Conservation (phyloP, 495 filamentous ascomycete species). For the Mytilinidion resinicola region DNA sequence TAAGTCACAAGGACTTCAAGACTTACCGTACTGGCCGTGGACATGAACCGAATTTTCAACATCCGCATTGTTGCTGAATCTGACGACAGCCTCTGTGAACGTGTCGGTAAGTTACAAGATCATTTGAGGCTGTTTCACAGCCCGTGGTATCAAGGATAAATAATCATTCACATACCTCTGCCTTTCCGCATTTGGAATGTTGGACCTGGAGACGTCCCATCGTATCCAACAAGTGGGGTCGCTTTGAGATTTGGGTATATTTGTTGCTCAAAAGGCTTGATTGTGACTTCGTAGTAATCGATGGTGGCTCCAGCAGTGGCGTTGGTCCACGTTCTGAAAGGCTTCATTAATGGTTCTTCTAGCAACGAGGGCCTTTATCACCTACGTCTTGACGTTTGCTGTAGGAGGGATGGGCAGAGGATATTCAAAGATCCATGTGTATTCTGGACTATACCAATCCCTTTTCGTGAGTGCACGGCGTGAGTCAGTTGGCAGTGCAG, state of each 20-base stretch:
- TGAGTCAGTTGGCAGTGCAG: no score
- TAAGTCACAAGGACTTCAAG: not conserved
- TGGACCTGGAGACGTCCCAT: conserved; percentile 45
- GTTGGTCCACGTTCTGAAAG: conserved; percentile 8
- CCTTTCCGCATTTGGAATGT: conserved; percentile 41
- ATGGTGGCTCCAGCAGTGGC: conserved; percentile 15
- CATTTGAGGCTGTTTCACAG: not conserved
- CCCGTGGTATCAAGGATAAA: not conserved
- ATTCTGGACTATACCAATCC: conserved; percentile 27
- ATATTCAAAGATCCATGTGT: conserved; percentile 42
- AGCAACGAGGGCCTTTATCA: not conserved
- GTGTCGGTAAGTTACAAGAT: not conserved
- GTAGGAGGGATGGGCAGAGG: conserved; percentile 44
- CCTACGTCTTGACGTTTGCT: conserved; percentile 35
- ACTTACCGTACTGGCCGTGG: conserved; percentile 42
- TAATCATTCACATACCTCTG: conserved; percentile 19
- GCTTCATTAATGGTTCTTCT: not conserved
- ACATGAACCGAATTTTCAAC: conserved; percentile 40
- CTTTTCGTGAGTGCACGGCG: not conserved
- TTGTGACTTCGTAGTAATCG: conserved; percentile 43
- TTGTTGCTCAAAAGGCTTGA: conserved; percentile 39
- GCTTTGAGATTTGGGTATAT: conserved; percentile 41
- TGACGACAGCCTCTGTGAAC: conserved; percentile 38
- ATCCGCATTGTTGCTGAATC: conserved; percentile 41
- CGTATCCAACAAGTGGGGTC: conserved; percentile 42